Evolutionary conservation across 2,329 filamentous ascomycete species (phyloP).

Genomic region (Bertia moriformis): DNA sequence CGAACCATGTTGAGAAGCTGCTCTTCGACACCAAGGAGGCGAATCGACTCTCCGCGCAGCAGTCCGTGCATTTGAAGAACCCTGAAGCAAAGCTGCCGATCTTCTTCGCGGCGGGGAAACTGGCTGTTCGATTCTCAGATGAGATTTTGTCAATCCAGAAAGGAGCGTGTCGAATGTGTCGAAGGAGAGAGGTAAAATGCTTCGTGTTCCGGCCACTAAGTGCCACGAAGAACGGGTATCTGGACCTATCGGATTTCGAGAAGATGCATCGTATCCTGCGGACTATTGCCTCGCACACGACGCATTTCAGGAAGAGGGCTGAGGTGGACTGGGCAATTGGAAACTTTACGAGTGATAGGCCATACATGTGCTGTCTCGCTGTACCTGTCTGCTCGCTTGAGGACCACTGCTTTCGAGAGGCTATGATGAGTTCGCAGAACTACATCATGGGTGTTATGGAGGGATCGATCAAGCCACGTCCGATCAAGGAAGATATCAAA

Average conservation of each 20-base stretch:
- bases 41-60: too few relatives aligned
- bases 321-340: neutral
- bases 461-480: neutral
- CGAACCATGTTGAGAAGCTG: too few relatives aligned
- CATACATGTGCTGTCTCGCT: neutral
- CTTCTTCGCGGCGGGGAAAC: too few relatives aligned
- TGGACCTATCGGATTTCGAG: neutral
- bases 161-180: neutral
- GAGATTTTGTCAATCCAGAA: too few relatives aligned
- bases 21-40: too few relatives aligned
- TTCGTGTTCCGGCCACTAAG: neutral
- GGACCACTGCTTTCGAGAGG: neutral
- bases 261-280: neutral
- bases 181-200: neutral
- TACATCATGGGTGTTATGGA: neutral
- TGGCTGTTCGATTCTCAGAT: too few relatives aligned
- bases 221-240: neutral
- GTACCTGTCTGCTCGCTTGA: neutral
- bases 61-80: too few relatives aligned
- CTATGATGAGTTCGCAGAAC: neutral
- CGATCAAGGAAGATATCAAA: too few relatives aligned
- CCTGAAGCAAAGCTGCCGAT: too few relatives aligned
- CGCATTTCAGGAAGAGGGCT: neutral
- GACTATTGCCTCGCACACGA: neutral
- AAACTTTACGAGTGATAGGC: neutral